A percentile compares a stretch with the other conserved stretches of the same genome.
phyloP scores from a whole-genome alignment of 2,329 filamentous ascomycete species.

The Talaromyces sp. region DNA sequence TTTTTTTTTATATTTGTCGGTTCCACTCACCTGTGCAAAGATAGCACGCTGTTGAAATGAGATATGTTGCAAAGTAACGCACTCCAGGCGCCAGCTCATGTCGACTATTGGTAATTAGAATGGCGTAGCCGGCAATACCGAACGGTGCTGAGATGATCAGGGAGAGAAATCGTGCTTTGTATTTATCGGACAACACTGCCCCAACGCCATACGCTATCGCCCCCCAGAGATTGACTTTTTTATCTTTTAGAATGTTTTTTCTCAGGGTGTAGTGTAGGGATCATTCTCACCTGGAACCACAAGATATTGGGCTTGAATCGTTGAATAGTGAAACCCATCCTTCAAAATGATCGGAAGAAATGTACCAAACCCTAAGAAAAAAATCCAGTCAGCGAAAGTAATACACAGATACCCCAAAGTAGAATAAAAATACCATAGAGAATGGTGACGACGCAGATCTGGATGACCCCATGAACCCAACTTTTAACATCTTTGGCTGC shows the following conservation, averaged over 20 bases:
- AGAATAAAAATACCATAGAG: constrained; percentile 46
- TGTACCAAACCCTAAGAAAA: constrained; percentile 57
- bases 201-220: constrained; percentile 63
- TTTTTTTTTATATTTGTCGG: background rate
- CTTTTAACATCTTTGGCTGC: constrained; percentile 73
- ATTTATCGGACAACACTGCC: constrained; percentile 63
- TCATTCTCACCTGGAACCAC: constrained; percentile 56
- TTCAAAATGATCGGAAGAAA: constrained; percentile 76
- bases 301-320: constrained; percentile 65
- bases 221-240: constrained; percentile 62
- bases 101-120: constrained; percentile 55
- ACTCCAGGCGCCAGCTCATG: constrained; percentile 49
- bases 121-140: constrained; percentile 63
- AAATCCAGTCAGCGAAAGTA: background rate
- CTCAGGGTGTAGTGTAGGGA: background rate
- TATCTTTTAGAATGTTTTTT: background rate
- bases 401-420: background rate
- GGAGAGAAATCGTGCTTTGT: constrained; percentile 62
- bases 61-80: constrained; percentile 70
- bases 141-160: constrained; percentile 58
- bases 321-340: constrained; percentile 59
- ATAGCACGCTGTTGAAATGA: constrained; percentile 71
- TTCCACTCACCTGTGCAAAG: constrained; percentile 42
- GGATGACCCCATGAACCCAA: constrained; percentile 62
- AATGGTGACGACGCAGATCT: constrained; percentile 72